A percentile compares a stretch with the other conserved stretches of the same genome.
phyloP scores from a whole-genome alignment of 2,329 filamentous ascomycete genomes.

The Xylaria sp. region DNA sequence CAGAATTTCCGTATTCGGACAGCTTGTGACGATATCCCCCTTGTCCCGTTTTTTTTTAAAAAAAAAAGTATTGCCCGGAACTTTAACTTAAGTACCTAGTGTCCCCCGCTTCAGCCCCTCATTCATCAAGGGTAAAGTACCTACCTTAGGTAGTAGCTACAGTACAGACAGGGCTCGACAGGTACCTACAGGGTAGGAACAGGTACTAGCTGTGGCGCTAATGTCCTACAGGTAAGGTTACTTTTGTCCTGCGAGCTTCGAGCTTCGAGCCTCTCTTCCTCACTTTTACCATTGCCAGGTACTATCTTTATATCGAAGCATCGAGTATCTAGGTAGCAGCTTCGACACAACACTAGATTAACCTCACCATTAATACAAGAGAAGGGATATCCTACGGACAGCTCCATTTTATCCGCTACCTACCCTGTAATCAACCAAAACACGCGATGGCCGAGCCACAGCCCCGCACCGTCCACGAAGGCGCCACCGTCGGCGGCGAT shows the following conservation, averaged over 20 bases:
- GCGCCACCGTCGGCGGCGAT: slow-evolving; percentile 65
- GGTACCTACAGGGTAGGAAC: too few relatives aligned
- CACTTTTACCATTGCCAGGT: background rate
- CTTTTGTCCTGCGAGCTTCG: background rate
- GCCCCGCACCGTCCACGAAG: slow-evolving; percentile 67
- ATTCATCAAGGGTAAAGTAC: background rate
- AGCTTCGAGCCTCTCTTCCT: background rate
- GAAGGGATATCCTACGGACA: background rate
- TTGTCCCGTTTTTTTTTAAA: background rate
- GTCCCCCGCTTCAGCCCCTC: slow-evolving; percentile 1
- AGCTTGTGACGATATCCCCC: slow-evolving; percentile 30
- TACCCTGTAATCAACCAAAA: background rate
- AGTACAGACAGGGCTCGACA: too few relatives aligned
- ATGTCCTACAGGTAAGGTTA: background rate
- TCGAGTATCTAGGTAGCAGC: background rate
- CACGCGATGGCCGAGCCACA: slow-evolving; percentile 69
- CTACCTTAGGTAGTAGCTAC: background rate
- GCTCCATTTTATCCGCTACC: background rate
- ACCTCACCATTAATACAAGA: background rate
- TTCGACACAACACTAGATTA: background rate
- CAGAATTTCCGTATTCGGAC: slow-evolving; percentile 32
- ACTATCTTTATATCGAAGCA: too few relatives aligned
- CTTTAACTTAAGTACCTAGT: background rate
- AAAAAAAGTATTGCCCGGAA: background rate
- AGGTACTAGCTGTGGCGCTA: background rate